Percentiles rank a stretch among this genome's conserved stretches.
Conservation (phyloP, 2,329 filamentous ascomycete species). For the Colletotrichum salicis region DNA sequence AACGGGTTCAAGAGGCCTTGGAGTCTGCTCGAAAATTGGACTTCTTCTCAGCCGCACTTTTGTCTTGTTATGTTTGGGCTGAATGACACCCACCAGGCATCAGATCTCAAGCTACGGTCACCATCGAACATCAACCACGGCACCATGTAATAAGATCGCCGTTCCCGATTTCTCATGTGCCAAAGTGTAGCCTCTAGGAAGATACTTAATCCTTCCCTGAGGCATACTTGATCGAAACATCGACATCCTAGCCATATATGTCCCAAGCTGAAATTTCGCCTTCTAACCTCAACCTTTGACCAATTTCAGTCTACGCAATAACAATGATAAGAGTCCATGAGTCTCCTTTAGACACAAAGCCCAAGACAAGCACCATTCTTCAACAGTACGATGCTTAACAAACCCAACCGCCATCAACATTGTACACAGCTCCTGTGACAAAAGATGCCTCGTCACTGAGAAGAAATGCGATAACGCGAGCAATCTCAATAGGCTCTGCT, state of each 20-base stretch:
- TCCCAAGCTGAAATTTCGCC: no score
- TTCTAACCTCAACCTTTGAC: no score
- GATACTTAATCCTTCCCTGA: no score
- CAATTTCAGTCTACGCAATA: no score
- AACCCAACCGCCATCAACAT: conserved; percentile 43
- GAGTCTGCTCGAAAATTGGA: background rate
- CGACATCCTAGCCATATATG: no score
- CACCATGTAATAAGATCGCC: no score
- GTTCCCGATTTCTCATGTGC: no score
- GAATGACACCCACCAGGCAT: no score
- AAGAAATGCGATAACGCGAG: conserved; percentile 42
- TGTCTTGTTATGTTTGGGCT: background rate
- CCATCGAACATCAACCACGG: no score
- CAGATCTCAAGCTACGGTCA: no score
- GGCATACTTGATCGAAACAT: no score
- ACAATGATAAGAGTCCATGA: background rate
- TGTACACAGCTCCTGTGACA: conserved; percentile 39
- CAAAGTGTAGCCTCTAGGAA: no score
- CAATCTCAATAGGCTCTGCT: conserved; percentile 42
- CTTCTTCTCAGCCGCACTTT: background rate
- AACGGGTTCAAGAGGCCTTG: background rate
- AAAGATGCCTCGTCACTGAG: conserved; percentile 43
- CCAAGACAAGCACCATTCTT: background rate
- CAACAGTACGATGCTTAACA: background rate
- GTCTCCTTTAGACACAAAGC: background rate